Base-by-base conservation (phyloP, 1,284 basidiomycete species). In the Sporisorium graminicola region DNA sequence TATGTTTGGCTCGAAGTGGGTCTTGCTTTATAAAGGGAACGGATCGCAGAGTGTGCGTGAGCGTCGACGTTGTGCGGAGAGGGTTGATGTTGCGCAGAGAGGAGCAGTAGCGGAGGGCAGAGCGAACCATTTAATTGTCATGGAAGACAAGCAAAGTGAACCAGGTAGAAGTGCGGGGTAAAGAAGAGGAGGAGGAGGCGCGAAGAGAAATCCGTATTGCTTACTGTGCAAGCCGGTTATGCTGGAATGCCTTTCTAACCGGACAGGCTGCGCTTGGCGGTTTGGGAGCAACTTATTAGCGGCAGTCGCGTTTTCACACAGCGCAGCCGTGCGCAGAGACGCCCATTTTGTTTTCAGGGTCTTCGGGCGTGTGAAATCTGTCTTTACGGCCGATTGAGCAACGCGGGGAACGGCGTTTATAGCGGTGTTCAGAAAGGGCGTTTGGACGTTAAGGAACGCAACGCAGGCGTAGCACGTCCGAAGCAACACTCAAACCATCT, bases 401-500 rank as follows among this genome's bases (percentile, higher is more conserved):
- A n/a, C n/a, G n/a, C n/a, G n/a, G n/a, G n/a, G n/a, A n/a, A 6
- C 56, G 56, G 56, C 56, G 13, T 27, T 58, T 46, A 58, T 20
- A 50, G 16, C 56, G 56, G 56, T 33, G 37, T 58, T 58, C 7
- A 9, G 6, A 43, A 43, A 7, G 27, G 5, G 31, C 10, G 5
- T 27, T 49, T 58, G 57, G 47, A 58, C 57, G 47, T 46, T 58
- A 43, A 46, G 47, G 3, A 18, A n/a, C n/a, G n/a, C n/a, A n/a
- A n/a, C n/a, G n/a, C n/a, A n/a, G n/a, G n/a, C n/a, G n/a, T n/a
- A n/a, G n/a, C n/a, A n/a, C n/a, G n/a, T n/a, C n/a, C n/a, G n/a
- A n/a, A n/a, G n/a, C n/a, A n/a, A n/a, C n/a, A n/a, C n/a, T n/a
- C n/a, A n/a, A n/a, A n/a, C n/a, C n/a, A n/a, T n/a, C n/a, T n/a